phyloP scores from a whole-genome alignment of 2,329 filamentous ascomycete species.

The Myotisia sp. region DNA sequence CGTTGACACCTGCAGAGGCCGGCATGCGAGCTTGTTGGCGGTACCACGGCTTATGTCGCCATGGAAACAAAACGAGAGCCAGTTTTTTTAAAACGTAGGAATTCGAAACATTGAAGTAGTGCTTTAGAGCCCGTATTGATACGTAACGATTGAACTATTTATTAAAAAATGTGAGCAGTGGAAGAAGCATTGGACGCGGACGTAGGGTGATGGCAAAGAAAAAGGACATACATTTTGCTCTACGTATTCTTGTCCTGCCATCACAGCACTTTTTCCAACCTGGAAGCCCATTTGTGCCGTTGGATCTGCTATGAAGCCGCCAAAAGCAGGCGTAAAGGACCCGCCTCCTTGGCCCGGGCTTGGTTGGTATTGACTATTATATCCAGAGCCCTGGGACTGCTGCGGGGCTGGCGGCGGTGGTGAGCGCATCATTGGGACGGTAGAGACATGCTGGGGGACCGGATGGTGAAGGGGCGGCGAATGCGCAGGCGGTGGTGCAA shows the following conservation, averaged over 20 bases:
- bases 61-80: constrained; percentile 85
- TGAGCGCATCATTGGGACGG: constrained; percentile 89
- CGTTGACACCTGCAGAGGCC: constrained; percentile 35
- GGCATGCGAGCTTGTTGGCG: constrained; percentile 56
- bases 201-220: too few relatives aligned
- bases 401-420: constrained; percentile 69
- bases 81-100: constrained; percentile 91
- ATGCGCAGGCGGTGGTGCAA: constrained; percentile 57
- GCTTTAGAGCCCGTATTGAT: constrained; percentile 83
- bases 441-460: constrained; percentile 95
- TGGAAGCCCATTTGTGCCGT: constrained; percentile 90
- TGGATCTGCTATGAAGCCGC: constrained; percentile 89
- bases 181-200: neutral
- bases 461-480: constrained; percentile 93
- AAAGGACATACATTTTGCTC: constrained; percentile 66
- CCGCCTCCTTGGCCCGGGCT: constrained; percentile 28
- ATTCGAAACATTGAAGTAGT: constrained; percentile 99
- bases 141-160: constrained; percentile 63
- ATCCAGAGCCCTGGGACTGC: constrained; percentile 43
- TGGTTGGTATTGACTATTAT: constrained; percentile 38
- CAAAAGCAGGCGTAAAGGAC: constrained; percentile 49
- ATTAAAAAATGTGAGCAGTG: constrained; percentile 1
- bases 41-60: constrained; percentile 95
- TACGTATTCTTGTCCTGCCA: constrained; percentile 82
- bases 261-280: constrained; percentile 81